Percentiles rank a stretch among this genome's conserved stretches.
Conservation (phyloP, 768 basidiomycete genomes). For the Lactarius sp. region DNA sequence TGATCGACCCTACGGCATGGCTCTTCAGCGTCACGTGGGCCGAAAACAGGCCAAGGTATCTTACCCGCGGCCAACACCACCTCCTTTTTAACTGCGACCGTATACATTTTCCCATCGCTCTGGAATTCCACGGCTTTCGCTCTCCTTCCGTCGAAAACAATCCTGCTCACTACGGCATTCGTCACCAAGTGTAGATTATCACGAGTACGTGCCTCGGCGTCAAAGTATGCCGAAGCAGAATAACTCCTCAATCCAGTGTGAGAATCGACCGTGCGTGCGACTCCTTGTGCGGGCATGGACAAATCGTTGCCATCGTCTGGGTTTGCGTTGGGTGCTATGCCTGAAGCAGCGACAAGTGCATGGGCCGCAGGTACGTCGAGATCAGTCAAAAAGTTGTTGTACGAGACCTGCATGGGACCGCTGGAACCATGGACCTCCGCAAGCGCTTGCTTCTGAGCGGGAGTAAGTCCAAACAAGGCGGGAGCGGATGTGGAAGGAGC, state of each 20-base stretch:
- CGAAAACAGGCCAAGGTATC: neutral
- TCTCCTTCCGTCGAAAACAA: slow-evolving; percentile 13
- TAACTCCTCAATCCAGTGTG: slow-evolving; percentile 19
- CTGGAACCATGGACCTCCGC: slow-evolving; percentile 6
- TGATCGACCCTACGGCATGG: slow-evolving; percentile 15
- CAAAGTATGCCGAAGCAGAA: slow-evolving; percentile 22
- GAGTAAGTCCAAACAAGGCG: slow-evolving; percentile 11
- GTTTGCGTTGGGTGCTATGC: slow-evolving; percentile 17
- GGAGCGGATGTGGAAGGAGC: slow-evolving; percentile 12
- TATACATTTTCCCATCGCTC: slow-evolving; percentile 15
- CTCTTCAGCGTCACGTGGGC: neutral
- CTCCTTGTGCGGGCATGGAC: slow-evolving; percentile 22
- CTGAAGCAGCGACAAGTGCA: slow-evolving; percentile 14
- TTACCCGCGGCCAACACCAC: slow-evolving; percentile 20
- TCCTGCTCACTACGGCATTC: slow-evolving; percentile 16
- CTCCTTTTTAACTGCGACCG: slow-evolving; percentile 17
- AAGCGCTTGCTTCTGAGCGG: slow-evolving; percentile 13
- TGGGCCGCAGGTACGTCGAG: slow-evolving; percentile 23
- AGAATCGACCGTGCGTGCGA: slow-evolving; percentile 20
- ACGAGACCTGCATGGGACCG: slow-evolving; percentile 20
- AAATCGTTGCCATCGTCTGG: slow-evolving; percentile 22
- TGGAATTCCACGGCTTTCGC: slow-evolving; percentile 21
- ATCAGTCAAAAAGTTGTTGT: slow-evolving; percentile 23
- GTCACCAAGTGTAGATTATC: slow-evolving; percentile 17
- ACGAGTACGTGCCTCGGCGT: slow-evolving; percentile 9